Evolutionary conservation across 176 grass and related monocot genomes (phyloP).

Genomic region (Neostapfia colusana): DNA sequence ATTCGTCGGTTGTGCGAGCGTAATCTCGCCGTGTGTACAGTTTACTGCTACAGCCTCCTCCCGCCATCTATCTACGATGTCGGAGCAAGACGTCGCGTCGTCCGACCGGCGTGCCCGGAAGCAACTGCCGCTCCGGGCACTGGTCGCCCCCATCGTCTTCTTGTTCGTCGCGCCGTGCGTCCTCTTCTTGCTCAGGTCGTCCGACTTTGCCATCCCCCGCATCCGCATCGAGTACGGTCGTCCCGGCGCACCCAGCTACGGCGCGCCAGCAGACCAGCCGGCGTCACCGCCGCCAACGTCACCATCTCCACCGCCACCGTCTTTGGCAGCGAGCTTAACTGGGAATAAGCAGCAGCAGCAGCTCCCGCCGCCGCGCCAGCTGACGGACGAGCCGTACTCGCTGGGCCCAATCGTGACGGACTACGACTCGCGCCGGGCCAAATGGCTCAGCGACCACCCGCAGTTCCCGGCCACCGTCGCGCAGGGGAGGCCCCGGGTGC

Average conservation of each 20-base stretch:
- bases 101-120: constrained; percentile 11
- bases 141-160: neutral
- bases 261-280: constrained; percentile 1
- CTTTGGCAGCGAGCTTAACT: neutral
- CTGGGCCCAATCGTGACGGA: constrained; percentile 53
- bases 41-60: neutral
- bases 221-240: constrained; percentile 43
- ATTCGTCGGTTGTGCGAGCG: neutral
- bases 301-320: neutral
- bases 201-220: constrained; percentile 41
- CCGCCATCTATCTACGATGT: constrained; percentile 5
- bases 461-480: constrained; percentile 49
- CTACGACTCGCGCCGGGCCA: constrained; percentile 57
- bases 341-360: neutral
- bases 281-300: neutral
- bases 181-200: constrained; percentile 31
- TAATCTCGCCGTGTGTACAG: no score
- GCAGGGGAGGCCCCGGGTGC: constrained; percentile 55
- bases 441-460: constrained; percentile 58
- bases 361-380: constrained; percentile 48
- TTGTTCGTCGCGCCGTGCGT: constrained; percentile 35
- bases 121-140: no score
- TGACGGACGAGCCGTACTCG: constrained; percentile 53
- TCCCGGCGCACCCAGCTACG: neutral
- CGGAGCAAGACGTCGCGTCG: neutral